Evolutionary conservation across 2,329 filamentous ascomycete genomes (phyloP).

Genomic region (Gnomoniopsis sp.): DNA sequence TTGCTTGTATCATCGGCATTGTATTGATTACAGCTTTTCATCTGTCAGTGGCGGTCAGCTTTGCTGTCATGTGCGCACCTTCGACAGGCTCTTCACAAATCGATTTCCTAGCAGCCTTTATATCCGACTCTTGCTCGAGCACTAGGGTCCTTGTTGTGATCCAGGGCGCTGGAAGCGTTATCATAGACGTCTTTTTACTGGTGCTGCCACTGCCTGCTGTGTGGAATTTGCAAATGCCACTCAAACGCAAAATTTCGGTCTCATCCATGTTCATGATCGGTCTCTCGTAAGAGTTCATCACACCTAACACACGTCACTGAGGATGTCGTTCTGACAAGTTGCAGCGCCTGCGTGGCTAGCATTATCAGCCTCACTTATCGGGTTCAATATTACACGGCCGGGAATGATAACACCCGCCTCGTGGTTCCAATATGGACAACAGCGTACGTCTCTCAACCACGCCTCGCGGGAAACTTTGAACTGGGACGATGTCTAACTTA

Average conservation of each 20-base stretch:
- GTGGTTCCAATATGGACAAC: background rate
- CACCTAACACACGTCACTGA: background rate
- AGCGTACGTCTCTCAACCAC: background rate
- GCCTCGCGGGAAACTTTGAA: too few relatives aligned
- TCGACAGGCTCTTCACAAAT: background rate
- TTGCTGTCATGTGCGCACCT: background rate
- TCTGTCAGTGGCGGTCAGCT: background rate
- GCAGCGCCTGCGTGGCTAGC: background rate
- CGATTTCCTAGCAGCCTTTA: slow-evolving; percentile 9
- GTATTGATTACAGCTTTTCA: slow-evolving; percentile 11
- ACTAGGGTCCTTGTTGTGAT: slow-evolving; percentile 8
- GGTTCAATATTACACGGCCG: background rate
- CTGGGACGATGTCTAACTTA: too few relatives aligned
- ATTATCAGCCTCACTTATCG: background rate
- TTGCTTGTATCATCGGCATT: slow-evolving; percentile 19
- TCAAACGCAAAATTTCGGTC: slow-evolving; percentile 13
- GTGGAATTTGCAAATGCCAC: slow-evolving; percentile 17
- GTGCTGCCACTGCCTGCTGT: slow-evolving; percentile 20
- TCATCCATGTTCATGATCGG: slow-evolving; percentile 17
- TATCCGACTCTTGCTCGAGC: slow-evolving; percentile 15
- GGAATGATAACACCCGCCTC: background rate
- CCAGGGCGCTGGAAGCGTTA: slow-evolving; percentile 17
- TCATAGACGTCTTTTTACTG: slow-evolving; percentile 20
- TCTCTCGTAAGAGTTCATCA: slow-evolving; percentile 12
- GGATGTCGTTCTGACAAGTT: background rate